A percentile compares a stretch with the other conserved stretches of the same genome.
Evolutionary conservation across 257 asterid species (phyloP).

Genomic region (Solanum pennellii): DNA sequence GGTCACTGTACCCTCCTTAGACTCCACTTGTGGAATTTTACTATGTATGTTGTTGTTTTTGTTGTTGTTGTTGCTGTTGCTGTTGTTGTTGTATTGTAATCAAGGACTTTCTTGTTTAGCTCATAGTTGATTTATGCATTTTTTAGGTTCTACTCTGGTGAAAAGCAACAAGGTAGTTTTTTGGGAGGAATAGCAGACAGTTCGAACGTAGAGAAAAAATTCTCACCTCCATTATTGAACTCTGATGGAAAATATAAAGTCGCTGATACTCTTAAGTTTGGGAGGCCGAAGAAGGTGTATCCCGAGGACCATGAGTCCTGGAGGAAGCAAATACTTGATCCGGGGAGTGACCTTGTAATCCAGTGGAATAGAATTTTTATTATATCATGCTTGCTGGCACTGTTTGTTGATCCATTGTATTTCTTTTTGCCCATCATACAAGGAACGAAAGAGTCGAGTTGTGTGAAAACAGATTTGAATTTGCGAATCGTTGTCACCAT

Average conservation of each 20-base stretch:
- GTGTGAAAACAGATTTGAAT: conserved; percentile 63
- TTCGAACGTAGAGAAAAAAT: conserved; percentile 26
- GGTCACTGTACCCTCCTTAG: neutral
- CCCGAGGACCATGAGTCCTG: conserved; percentile 44
- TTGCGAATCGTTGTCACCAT: conserved; percentile 70
- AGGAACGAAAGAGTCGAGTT: conserved; percentile 46
- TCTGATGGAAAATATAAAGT: conserved; percentile 37
- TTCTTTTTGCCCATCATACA: conserved; percentile 77
- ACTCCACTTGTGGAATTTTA: neutral
- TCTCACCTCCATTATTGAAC: conserved; percentile 20
- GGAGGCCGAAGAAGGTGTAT: conserved; percentile 48
- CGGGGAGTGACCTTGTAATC: conserved; percentile 79
- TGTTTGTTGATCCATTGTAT: conserved; percentile 77
- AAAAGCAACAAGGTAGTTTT: conserved; percentile 36
- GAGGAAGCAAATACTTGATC: conserved; percentile 72
- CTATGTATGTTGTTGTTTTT: neutral
- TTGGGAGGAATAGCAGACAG: conserved; percentile 44
- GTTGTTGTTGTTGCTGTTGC: neutral
- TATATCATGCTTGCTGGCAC: conserved; percentile 72
- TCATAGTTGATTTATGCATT: conserved; percentile 13
- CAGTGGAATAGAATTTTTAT: conserved; percentile 88
- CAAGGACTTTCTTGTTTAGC: conserved; percentile 7
- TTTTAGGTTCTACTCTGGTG: conserved; percentile 69
- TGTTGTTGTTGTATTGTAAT: neutral
- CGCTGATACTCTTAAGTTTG: conserved; percentile 34